phyloP scores from a whole-genome alignment of 1,139 yeast genomes.

The Yamadazyma spencermartinsiae region DNA sequence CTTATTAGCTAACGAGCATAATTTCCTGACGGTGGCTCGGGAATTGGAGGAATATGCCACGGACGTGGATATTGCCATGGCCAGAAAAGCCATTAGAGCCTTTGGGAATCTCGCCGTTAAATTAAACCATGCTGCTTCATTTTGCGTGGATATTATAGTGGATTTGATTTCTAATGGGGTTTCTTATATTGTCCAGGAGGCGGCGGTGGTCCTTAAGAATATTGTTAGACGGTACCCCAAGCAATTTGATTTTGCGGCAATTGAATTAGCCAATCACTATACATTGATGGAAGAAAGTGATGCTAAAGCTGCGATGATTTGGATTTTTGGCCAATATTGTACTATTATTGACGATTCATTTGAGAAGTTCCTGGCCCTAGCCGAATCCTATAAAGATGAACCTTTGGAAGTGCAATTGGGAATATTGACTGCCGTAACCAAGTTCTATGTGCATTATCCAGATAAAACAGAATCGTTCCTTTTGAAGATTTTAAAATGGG shows the following conservation, averaged over 20 bases:
- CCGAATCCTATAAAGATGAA: slow-evolving; percentile 57
- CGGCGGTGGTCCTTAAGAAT: slow-evolving; percentile 73
- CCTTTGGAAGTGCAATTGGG: slow-evolving; percentile 73
- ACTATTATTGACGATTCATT: slow-evolving; percentile 43
- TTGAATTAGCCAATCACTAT: slow-evolving; percentile 43
- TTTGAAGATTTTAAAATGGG: slow-evolving; percentile 60
- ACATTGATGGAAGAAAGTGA: slow-evolving; percentile 70
- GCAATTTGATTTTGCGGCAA: slow-evolving; percentile 37
- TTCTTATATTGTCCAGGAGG: slow-evolving; percentile 78
- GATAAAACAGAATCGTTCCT: slow-evolving; percentile 57
- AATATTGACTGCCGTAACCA: slow-evolving; percentile 71
- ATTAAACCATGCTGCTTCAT: slow-evolving; percentile 52
- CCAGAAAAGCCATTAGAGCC: slow-evolving; percentile 84
- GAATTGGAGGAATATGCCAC: slow-evolving; percentile 87
- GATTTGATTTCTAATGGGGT: slow-evolving; percentile 66
- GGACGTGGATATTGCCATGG: slow-evolving; percentile 82
- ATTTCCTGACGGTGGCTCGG: slow-evolving; percentile 60
- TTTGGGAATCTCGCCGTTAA: slow-evolving; percentile 88
- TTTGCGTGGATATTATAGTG: slow-evolving; percentile 63
- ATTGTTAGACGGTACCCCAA: slow-evolving; percentile 75
- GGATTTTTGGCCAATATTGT: slow-evolving; percentile 82
- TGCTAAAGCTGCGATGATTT: slow-evolving; percentile 73
- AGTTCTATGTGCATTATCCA: slow-evolving; percentile 62
- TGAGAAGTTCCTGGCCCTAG: slow-evolving; percentile 22
- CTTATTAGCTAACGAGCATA: slow-evolving; percentile 66